Percentiles rank a stretch among this genome's conserved stretches.
Evolutionary conservation across 495 filamentous ascomycete genomes (phyloP).

Genomic region (Penicillium cosmopolitanum): DNA sequence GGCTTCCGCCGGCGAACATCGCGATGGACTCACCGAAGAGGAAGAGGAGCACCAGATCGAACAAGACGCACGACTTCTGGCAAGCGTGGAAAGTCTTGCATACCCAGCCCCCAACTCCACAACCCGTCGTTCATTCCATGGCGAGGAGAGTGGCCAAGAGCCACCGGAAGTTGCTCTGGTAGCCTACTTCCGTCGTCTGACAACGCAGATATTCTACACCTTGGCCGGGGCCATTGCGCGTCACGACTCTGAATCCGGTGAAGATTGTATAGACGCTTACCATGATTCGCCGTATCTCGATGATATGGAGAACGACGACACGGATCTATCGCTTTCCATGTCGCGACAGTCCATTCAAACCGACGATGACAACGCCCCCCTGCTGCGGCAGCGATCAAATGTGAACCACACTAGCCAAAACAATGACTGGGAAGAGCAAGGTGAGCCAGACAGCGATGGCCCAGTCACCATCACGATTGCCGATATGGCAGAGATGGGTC

Average conservation of each 20-base stretch:
- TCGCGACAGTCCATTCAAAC: slow-evolving; percentile 34
- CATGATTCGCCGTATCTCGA: slow-evolving; percentile 22
- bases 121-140: slow-evolving; percentile 48
- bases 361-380: slow-evolving; percentile 33
- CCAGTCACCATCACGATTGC: slow-evolving; percentile 65
- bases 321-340: slow-evolving; percentile 28
- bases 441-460: slow-evolving; percentile 18
- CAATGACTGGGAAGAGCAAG: slow-evolving; percentile 6
- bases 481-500: slow-evolving; percentile 77
- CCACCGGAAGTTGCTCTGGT: slow-evolving; percentile 75
- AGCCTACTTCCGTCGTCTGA: slow-evolving; percentile 90
- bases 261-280: slow-evolving; percentile 13
- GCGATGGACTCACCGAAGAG: slow-evolving; percentile 51
- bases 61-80: slow-evolving; percentile 46
- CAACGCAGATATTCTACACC: slow-evolving; percentile 68
- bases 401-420: slow-evolving; percentile 4
- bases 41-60: slow-evolving; percentile 48
- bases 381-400: slow-evolving; percentile 30
- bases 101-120: slow-evolving; percentile 36
- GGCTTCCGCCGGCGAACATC: slow-evolving; percentile 91
- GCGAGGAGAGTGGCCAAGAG: slow-evolving; percentile 35
- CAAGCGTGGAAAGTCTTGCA: slow-evolving; percentile 45
- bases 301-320: slow-evolving; percentile 22
- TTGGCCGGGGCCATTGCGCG: slow-evolving; percentile 58
- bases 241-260: slow-evolving; percentile 57